phyloP scores from a whole-genome alignment of 2,329 filamentous ascomycete species.

The Trichophyton mentagrophytes region DNA sequence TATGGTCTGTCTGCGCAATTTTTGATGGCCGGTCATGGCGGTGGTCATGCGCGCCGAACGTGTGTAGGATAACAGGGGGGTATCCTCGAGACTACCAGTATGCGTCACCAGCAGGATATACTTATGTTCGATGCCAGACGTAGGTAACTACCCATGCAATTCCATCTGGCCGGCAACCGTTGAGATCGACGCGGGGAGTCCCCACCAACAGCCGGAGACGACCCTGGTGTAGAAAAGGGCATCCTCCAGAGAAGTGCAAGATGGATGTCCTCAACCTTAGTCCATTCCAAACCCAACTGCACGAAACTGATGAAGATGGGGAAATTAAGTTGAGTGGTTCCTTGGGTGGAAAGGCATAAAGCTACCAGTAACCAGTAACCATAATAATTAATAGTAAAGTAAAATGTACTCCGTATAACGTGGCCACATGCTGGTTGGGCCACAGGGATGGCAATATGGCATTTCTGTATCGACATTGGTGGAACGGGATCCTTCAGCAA shows the following conservation, averaged over 20 bases:
- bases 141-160: neutral
- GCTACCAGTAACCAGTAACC: neutral
- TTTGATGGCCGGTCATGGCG: neutral
- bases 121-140: neutral
- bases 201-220: neutral
- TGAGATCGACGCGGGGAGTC: neutral
- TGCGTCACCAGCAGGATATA: neutral
- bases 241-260: neutral
- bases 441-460: neutral
- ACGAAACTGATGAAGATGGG: neutral
- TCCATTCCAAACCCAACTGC: neutral
- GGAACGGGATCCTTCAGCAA: neutral
- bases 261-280: neutral
- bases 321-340: neutral
- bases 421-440: neutral
- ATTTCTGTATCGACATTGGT: neutral
- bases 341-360: neutral
- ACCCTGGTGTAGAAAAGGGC: neutral
- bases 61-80: neutral
- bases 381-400: neutral
- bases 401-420: no score
- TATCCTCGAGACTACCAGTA: neutral
- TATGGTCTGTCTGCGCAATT: neutral
- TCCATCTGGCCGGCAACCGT: neutral
- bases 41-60: neutral